A percentile compares a stretch with the other conserved stretches of the same genome.
Conservation (phyloP, 805 yeast species). For the Yarrowia alimentaria region DNA sequence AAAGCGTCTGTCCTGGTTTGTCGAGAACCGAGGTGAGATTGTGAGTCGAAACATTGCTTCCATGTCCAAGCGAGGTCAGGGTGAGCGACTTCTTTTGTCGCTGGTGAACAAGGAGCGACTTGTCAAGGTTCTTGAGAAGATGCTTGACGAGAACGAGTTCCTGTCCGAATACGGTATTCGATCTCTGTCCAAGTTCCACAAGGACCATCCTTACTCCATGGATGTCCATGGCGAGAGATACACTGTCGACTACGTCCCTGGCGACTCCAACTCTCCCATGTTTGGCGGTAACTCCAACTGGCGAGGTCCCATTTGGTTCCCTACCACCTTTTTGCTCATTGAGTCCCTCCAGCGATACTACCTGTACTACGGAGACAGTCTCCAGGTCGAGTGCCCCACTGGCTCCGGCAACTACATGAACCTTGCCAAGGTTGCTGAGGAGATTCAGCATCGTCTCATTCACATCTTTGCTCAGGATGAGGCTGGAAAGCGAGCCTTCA, state of each 20-base stretch:
- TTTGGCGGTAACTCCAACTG: constrained; percentile 96
- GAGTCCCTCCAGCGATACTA: constrained; percentile 86
- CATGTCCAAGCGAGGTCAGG: constrained; percentile 73
- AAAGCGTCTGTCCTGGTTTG: constrained; percentile 80
- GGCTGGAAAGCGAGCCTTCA: constrained; percentile 69
- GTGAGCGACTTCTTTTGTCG: constrained; percentile 75
- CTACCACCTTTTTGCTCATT: constrained; percentile 79
- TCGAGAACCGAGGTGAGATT: constrained; percentile 63
- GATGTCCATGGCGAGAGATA: constrained; percentile 73
- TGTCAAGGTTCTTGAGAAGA: constrained; percentile 66
- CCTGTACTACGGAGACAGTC: constrained; percentile 80
- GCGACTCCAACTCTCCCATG: constrained; percentile 88
- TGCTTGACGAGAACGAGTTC: constrained; percentile 86
- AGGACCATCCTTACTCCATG: constrained; percentile 80
- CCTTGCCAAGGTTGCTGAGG: constrained; percentile 87
- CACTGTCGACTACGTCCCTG: constrained; percentile 73
- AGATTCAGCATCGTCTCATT: constrained; percentile 80
- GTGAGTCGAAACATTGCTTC: constrained; percentile 84
- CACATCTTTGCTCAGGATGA: constrained; percentile 68
- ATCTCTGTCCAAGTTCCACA: constrained; percentile 82
- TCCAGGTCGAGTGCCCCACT: constrained; percentile 84
- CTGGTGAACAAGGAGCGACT: constrained; percentile 79
- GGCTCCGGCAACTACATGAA: constrained; percentile 75
- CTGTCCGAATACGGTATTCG: constrained; percentile 82
- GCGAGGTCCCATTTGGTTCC: constrained; percentile 98